Conservation (phyloP, 2,329 filamentous ascomycete genomes). For the Amauroascus verrucosus region DNA sequence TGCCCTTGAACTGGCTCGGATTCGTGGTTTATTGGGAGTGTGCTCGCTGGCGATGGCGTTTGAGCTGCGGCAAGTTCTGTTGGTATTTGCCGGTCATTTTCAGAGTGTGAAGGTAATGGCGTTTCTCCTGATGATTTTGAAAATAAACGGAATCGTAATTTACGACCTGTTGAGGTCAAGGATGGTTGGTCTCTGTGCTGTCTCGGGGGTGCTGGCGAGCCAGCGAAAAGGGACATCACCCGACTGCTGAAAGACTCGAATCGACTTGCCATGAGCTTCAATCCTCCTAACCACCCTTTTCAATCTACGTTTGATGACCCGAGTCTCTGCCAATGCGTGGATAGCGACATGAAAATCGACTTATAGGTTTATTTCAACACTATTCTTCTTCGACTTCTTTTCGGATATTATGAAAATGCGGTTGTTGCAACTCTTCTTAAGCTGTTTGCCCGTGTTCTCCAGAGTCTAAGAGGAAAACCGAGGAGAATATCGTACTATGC, state of each 20-base stretch:
- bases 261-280: neutral
- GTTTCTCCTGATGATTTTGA: neutral
- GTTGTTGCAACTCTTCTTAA: neutral
- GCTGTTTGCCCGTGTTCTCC: neutral
- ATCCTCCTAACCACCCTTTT: neutral
- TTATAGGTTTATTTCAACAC: neutral
- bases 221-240: slow-evolving; percentile 7
- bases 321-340: too few relatives aligned
- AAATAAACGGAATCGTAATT: neutral
- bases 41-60: neutral
- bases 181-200: neutral
- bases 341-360: neutral
- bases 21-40: neutral
- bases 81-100: neutral
- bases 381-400: neutral
- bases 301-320: neutral
- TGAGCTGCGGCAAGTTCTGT: neutral
- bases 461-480: neutral
- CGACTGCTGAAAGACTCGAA: slow-evolving; percentile 7
- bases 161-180: neutral
- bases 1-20: neutral
- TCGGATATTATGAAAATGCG: neutral
- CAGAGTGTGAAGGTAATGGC: neutral
- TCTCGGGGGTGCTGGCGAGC: neutral
- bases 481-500: neutral